Evolutionary conservation across 1,284 basidiomycete genomes (phyloP).

Genomic region (Ustilago curta): DNA sequence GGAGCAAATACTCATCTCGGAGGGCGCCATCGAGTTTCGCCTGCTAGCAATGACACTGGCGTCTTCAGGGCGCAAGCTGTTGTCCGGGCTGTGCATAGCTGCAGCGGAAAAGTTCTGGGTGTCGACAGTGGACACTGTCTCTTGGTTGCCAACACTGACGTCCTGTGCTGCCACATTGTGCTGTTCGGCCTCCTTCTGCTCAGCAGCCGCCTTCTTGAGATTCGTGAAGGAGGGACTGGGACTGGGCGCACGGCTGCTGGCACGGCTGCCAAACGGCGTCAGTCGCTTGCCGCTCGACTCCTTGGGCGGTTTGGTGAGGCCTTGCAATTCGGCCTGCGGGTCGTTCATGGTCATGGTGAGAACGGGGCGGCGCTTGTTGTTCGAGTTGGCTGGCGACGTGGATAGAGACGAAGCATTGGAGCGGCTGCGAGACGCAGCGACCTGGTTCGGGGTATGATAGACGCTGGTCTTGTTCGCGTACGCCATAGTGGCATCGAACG

Average conservation of each 20-base stretch:
- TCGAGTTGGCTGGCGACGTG: constrained; percentile 12
- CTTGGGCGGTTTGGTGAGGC: constrained; percentile 54
- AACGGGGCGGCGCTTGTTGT: constrained; percentile 38
- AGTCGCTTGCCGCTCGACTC: constrained; percentile 21
- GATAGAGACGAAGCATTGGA: constrained; percentile 16
- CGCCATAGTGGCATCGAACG: constrained; percentile 49
- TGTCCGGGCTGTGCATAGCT: background rate
- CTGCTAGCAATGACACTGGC: constrained; percentile 13
- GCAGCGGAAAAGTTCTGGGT: background rate
- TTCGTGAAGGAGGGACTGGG: constrained; percentile 42
- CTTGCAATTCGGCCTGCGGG: constrained; percentile 55
- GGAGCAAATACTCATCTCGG: constrained; percentile 11
- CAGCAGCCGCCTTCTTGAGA: constrained; percentile 27
- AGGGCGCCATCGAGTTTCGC: constrained; percentile 26
- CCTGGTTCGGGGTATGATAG: constrained; percentile 46
- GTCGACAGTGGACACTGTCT: background rate
- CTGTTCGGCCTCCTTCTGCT: constrained; percentile 5
- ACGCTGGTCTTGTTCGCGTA: constrained; percentile 51
- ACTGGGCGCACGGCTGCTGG: constrained; percentile 45
- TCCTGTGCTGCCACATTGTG: background rate
- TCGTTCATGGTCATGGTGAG: constrained; percentile 63
- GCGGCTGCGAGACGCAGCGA: constrained; percentile 30
- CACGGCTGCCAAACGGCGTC: constrained; percentile 56
- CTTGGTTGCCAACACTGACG: background rate
- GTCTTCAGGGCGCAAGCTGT: constrained; percentile 3